These are phyloP conservation scores for Tylopilus sp. DNA, from an alignment of 768 basidiomycete genomes.

Conservation along the genomic window DNA sequence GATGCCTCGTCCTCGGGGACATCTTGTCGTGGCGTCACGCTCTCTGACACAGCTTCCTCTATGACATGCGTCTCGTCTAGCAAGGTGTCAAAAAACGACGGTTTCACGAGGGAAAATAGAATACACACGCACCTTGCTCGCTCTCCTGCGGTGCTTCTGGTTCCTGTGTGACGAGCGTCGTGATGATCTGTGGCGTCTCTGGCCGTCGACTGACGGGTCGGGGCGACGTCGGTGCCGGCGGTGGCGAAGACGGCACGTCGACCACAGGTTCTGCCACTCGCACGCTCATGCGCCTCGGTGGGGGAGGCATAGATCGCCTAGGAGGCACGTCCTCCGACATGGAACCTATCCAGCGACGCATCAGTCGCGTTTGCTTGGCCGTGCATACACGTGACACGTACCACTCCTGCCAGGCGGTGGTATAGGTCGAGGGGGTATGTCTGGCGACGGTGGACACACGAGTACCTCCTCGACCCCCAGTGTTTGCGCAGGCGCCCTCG, in stretches of 20 bases:
- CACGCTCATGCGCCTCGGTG: conserved; percentile 24
- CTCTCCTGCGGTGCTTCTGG: conserved; percentile 1
- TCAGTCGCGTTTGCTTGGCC: conserved; percentile 2
- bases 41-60: conserved; percentile 13
- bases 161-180: conserved; percentile 12
- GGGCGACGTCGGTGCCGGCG: conserved; percentile 17
- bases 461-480: conserved; percentile 21
- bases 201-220: conserved; percentile 14
- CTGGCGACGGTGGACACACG: conserved; percentile 27
- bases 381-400: conserved; percentile 5
- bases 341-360: conserved; percentile 6
- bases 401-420: conserved; percentile 30
- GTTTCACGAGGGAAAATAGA: not conserved
- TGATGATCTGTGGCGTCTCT: conserved; percentile 25
- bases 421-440: conserved; percentile 28
- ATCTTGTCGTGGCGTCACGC: conserved; percentile 10
- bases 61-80: not conserved
- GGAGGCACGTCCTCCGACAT: conserved; percentile 12
- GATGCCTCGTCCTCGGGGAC: conserved; percentile 46
- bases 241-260: conserved; percentile 16
- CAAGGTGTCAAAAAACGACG: not conserved
- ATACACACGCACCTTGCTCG: conserved; percentile 7
- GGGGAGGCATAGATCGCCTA: conserved; percentile 22
- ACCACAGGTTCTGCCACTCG: conserved; percentile 5
- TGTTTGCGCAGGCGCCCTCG: conserved; percentile 6